Evolutionary conservation across 1,284 basidiomycete species (phyloP), one percentile per base, ranked within the genome.

Genomic region (Fomitopsis schrenkii): DNA sequence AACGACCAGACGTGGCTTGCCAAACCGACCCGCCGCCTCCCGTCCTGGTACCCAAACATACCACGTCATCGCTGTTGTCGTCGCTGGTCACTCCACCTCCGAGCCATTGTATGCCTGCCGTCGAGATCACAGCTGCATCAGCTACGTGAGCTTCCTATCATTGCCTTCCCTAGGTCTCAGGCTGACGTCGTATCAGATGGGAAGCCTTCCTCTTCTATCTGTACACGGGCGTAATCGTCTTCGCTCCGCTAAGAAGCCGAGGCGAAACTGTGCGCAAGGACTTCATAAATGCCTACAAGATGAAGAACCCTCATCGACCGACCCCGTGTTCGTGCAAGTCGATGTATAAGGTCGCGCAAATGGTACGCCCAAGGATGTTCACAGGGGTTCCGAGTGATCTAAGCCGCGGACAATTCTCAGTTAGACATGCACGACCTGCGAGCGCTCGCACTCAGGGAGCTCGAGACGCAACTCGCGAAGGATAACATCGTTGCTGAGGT

Each of bases 171-270:
- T n/a, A 41, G 19, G 5, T 19, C 17, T 9, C 14, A 38, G 3
- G 9, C 42, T 44, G 10, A 45, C 44, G n/a, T 5, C 8, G 7
- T 15, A 33, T 48, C 38, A 72, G 70, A 2, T 68, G 64, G 63
- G 64, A 66, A 50, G 62, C 67, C 0, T 62, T 69, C 50, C 57
- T 71, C 1, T 64, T 64, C 55, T 71, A 66, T 52, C 36, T 69
- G 2, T 70, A 69, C 41, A 64, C 63, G 5, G 61, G 63, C 6
- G 59, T 62, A 28, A 26, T 71, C 17, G 10, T 48, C 5, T 71
- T 72, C 50, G 60, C 63, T 2, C 69, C 67, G 1, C 62, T 72
- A 17, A 65, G 33, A 22, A 70, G 67, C n/a, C 57, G 63, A 53
- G 55, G 42, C 19, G 19, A 28, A n/a, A 30, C 40, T 28, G 9